Evolutionary conservation across 192 early-diverging fungal genomes (phyloP), one percentile per base, ranked within the genome.

Genomic region (Paraglomus occultum): DNA sequence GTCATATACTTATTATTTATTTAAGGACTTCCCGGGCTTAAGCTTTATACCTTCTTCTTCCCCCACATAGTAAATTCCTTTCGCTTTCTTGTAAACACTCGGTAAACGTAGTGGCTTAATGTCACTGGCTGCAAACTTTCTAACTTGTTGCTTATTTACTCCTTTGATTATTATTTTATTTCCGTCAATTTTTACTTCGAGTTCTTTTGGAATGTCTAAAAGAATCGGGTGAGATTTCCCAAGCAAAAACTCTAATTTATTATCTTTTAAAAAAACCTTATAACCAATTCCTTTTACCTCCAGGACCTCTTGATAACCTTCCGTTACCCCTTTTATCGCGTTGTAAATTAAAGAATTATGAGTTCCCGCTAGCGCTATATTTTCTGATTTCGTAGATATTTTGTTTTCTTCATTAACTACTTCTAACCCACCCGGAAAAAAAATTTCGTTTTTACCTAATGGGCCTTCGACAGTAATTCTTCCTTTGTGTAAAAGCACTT

Each of bases 281-380:
- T 40, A 61, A 11, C 59, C 59, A 7, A 61, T 44, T 44, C 59
- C 59, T n/a, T 61, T 61, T 44, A 61, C 59, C 45, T 61, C 59
- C 38, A 61, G 8, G 2, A 42, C 12, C 12, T 43, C n/a, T 61
- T 61, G 2, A 44, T 42, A 43, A 5, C 59, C 59, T 42, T 61
- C 59, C 23, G 20, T 5, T 15, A 61, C 59, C 12, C 59, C 59
- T 43, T 61, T 43, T 20, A 61, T 61, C 38, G 45, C 4, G 45
- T 61, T 61, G 45, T 4, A 5, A 40, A 61, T 61, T 44, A 61
- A 61, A 61, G 59, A 42, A 61, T 61, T 61, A 61, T 61, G 45
- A 61, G 59, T 61, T 1, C 59, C 59, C 5, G 59, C 59, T 42
- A 61, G 12, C 40, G 38, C 11, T n/a, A 15, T 3, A 61, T 61